Conservation (phyloP, 306 rosid genomes). For the Cucumis melo region DNA sequence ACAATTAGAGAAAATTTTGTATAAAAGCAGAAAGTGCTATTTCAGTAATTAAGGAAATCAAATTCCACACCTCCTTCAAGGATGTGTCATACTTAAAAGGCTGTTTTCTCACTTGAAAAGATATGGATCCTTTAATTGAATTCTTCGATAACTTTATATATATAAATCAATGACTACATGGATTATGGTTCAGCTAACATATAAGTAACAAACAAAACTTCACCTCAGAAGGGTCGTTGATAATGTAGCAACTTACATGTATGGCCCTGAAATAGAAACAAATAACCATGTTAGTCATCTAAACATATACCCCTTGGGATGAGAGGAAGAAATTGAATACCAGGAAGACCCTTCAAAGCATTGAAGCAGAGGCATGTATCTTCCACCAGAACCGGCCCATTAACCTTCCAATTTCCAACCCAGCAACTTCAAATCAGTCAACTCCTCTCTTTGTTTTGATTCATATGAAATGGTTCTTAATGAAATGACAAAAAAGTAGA, state of each 20-base stretch:
- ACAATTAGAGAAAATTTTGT: neutral
- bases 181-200: neutral
- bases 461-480: neutral
- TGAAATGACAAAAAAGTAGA: neutral
- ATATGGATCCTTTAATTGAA: neutral
- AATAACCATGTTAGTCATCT: constrained; percentile 8
- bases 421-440: neutral
- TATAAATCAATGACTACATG: neutral
- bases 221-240: constrained; percentile 20
- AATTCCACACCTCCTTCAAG: neutral
- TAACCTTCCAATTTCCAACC: constrained; percentile 36
- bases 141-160: neutral
- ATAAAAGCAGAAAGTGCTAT: neutral
- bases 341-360: constrained; percentile 96
- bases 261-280: constrained; percentile 55
- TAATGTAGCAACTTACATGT: constrained; percentile 61
- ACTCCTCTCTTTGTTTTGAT: neutral
- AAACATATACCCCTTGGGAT: neutral
- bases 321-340: constrained; percentile 16
- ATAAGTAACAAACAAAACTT: constrained; percentile 3
- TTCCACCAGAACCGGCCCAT: constrained; percentile 95
- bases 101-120: neutral
- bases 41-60: neutral
- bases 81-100: neutral
- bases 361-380: constrained; percentile 97